These are phyloP conservation scores for Wilcoxina mikolae DNA, from an alignment of 495 filamentous ascomycete genomes.

Conservation along the genomic window DNA sequence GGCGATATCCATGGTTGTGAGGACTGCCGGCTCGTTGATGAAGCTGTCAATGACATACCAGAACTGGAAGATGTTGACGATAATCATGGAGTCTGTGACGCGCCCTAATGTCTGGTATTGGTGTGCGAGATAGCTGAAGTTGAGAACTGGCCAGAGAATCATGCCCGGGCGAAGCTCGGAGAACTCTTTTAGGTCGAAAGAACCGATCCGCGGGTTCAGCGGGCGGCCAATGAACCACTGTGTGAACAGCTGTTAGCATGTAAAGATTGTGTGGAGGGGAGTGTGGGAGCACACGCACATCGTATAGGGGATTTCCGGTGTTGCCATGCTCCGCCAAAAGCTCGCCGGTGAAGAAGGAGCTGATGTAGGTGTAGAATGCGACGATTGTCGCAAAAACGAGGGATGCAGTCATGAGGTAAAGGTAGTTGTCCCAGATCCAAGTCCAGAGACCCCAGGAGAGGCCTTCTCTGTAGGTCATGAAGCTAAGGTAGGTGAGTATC, in stretches of 20 bases:
- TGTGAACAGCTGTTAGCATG: background rate
- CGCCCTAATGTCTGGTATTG: conserved; percentile 74
- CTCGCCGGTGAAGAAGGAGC: conserved; percentile 60
- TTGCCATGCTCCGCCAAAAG: conserved; percentile 69
- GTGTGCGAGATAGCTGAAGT: conserved; percentile 70
- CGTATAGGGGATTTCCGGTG: conserved; percentile 77
- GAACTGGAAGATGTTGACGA: conserved; percentile 63
- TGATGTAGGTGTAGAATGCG: conserved; percentile 61
- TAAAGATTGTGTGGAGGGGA: background rate
- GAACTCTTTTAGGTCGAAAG: conserved; percentile 82
- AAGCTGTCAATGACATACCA: conserved; percentile 75
- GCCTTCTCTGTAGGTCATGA: conserved; percentile 56
- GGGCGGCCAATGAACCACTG: conserved; percentile 89
- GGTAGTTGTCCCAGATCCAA: conserved; percentile 80
- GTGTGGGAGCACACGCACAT: conserved; percentile 30
- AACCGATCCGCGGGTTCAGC: conserved; percentile 76
- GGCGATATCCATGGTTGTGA: conserved; percentile 93
- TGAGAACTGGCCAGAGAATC: conserved; percentile 75
- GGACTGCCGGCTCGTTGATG: conserved; percentile 80
- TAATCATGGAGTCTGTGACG: conserved; percentile 73
- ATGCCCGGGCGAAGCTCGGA: conserved; percentile 85
- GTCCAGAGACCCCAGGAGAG: conserved; percentile 77
- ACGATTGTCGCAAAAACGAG: conserved; percentile 55
- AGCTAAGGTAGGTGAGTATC: conserved; percentile 49
- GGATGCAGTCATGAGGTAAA: conserved; percentile 71